Evolutionary conservation across 2,329 filamentous ascomycete species (phyloP).

Genomic region (Akanthomyces muscarius): DNA sequence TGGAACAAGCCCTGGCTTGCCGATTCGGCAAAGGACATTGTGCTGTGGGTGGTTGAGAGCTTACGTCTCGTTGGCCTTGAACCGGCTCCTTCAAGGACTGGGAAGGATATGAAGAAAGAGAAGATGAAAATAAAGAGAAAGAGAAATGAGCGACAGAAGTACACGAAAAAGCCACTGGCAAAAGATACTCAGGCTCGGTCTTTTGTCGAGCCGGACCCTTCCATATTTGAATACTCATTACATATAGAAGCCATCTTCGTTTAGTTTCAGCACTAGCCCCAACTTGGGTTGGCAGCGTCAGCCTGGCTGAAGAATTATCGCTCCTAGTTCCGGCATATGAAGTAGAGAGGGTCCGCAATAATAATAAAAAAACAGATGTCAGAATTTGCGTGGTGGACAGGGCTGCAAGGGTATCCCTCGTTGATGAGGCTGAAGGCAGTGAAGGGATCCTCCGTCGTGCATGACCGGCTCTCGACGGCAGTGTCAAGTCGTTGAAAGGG

Average conservation of each 20-base stretch:
- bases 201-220: no score
- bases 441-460: background rate
- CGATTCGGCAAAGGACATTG: constrained; percentile 9
- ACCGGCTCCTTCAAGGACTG: no score
- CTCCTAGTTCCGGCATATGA: background rate
- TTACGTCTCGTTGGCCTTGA: no score
- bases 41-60: background rate
- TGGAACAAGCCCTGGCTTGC: constrained; percentile 4
- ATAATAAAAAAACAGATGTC: background rate
- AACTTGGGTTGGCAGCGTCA: background rate
- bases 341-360: background rate
- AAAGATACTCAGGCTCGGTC: no score
- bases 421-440: background rate
- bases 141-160: background rate
- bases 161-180: background rate
- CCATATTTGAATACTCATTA: no score
- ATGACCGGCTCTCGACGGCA: background rate
- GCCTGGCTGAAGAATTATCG: background rate
- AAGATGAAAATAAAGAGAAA: background rate
- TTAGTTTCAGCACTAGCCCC: background rate
- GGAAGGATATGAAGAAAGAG: no score
- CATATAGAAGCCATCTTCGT: background rate
- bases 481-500: background rate
- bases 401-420: background rate
- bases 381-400: no score